Base-by-base conservation (phyloP, 1,139 yeast genomes). In the Candida glucosophila region DNA sequence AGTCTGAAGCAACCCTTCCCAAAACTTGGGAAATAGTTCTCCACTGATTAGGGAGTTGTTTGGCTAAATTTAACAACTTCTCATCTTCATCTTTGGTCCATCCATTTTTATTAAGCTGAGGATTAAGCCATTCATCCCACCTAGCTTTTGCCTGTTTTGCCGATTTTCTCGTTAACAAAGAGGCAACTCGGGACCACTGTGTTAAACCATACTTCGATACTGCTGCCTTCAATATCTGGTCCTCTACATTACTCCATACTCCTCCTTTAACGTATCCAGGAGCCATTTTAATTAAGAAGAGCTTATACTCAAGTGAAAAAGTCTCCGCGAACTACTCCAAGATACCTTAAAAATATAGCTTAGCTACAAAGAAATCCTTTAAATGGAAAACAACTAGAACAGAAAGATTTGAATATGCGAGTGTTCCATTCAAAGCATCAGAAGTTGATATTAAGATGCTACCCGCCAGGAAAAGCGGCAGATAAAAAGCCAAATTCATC, bases 181-280 rank as follows among this genome's bases (percentile, higher is more conserved):
- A 85, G 3, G 95, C 82, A 4, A 90, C 92, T 27, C 96, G 71
- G 5, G 90, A 73, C 98, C 98, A 90, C 45, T 90, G 95, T 39
- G 82, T 86, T 12, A 86, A 60, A 1, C 98, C 98, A 49, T 90
- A 90, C 47, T 90, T 90, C 24, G 92, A 73, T 3, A 90, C 81
- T 1, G 96, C 95, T 0, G 95, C 95, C 39, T 79, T 77, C 26
- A 90, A 59, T 24, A 88, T 80, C 47, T 83, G 90, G 52, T 88
- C 97, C 44, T 88, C 97, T 6, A 81, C 75, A 45, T 82, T 78
- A 3, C 93, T 77, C 97, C 97, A 88, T 2, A 74, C 77, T 20
- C 93, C 95, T 22, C 94, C 95, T 46, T 78, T 81, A 26, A 81
- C 81, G 46, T 81, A 81, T 2, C 77, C 59, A 3, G 88, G 86